Percentiles rank a stretch among this genome's conserved stretches.
phyloP scores from a whole-genome alignment of 179 eudicot genomes.

The Drosera spatulata region DNA sequence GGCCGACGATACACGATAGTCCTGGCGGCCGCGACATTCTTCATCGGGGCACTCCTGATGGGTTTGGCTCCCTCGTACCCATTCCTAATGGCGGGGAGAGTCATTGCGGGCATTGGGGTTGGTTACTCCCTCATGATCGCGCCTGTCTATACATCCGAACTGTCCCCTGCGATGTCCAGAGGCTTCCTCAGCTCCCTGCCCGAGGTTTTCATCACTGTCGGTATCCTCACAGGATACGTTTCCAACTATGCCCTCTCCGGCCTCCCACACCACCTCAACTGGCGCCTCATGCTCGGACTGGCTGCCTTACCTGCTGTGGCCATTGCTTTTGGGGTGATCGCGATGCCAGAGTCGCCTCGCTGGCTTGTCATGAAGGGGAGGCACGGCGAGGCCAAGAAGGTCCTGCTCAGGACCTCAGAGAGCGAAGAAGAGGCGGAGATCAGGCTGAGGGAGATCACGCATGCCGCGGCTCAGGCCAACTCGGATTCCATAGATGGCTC shows the following conservation, averaged over 20 bases:
- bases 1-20: constrained; percentile 90
- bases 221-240: constrained; percentile 70
- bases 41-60: constrained; percentile 72
- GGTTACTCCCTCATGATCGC: constrained; percentile 94
- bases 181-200: constrained; percentile 77
- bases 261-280: constrained; percentile 31
- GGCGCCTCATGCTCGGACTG: constrained; percentile 78
- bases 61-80: constrained; percentile 71
- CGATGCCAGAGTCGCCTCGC: constrained; percentile 92
- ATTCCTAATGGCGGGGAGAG: constrained; percentile 61
- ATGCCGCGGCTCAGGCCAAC: constrained; percentile 15
- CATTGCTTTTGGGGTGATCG: constrained; percentile 42
- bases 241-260: constrained; percentile 54
- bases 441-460: constrained; percentile 52
- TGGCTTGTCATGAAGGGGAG: constrained; percentile 80
- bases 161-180: constrained; percentile 71
- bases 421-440: constrained; percentile 51
- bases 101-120: constrained; percentile 81
- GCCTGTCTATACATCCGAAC: constrained; percentile 81
- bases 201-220: constrained; percentile 71
- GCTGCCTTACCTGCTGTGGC: constrained; percentile 63
- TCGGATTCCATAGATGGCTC: constrained; percentile 3
- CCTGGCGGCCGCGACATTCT: constrained; percentile 58
- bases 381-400: constrained; percentile 40
- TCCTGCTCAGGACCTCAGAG: constrained; percentile 41